Percentiles rank a stretch among this genome's conserved stretches.
phyloP scores from a whole-genome alignment of 495 filamentous ascomycete species.

The Neurospora pannonica region DNA sequence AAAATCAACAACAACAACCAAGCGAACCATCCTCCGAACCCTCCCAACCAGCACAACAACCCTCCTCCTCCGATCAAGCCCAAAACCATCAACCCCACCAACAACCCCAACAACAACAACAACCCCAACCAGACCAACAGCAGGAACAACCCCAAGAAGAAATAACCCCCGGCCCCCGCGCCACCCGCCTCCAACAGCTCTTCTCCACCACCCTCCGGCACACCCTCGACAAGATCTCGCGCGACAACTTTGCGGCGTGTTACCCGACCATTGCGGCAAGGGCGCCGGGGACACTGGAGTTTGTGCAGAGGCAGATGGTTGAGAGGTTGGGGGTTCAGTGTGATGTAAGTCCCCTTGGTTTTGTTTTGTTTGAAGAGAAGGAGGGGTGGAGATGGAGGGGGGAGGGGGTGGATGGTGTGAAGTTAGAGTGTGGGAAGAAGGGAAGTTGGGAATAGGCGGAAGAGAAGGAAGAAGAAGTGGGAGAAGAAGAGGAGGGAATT shows the following conservation, averaged over 20 bases:
- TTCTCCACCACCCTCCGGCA: constrained; percentile 59
- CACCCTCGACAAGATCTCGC: constrained; percentile 64
- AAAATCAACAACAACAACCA: neutral
- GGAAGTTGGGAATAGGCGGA: neutral
- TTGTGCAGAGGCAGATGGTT: constrained; percentile 62
- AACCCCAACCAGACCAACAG: constrained; percentile 39
- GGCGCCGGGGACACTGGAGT: constrained; percentile 56
- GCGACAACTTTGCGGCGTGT: constrained; percentile 73
- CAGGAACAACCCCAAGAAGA: too few species aligned
- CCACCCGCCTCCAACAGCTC: constrained; percentile 57
- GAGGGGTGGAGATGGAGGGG: too few species aligned
- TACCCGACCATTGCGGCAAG: constrained; percentile 74
- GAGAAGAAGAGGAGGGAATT: neutral
- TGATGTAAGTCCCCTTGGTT: constrained; percentile 17
- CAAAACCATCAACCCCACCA: neutral
- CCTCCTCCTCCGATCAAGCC: neutral
- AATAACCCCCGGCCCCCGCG: constrained; percentile 65
- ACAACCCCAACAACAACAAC: constrained; percentile 6
- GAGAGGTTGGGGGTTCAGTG: constrained; percentile 53
- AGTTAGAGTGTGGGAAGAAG: too few species aligned
- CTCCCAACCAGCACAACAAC: neutral
- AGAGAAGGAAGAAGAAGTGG: neutral
- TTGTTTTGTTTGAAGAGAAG: too few species aligned
- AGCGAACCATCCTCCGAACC: neutral
- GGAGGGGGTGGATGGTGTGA: neutral